Conservation (phyloP, 305 asterid species). For the Fraxinus latifolia region DNA sequence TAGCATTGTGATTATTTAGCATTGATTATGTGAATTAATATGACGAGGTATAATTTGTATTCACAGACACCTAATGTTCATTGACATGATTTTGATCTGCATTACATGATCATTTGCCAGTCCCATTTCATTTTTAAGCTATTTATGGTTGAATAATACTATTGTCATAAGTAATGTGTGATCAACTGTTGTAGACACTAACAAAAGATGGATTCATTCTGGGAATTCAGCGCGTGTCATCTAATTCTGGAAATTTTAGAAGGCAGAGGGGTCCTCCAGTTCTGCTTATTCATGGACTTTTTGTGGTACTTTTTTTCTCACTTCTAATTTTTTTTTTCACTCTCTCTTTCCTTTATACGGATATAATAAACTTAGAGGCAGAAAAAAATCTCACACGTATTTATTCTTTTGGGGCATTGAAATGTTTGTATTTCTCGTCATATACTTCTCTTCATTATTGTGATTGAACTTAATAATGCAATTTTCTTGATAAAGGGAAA, state of each 20-base stretch:
- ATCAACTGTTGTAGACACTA: conserved; percentile 42
- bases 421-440: neutral
- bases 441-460: neutral
- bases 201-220: conserved; percentile 80
- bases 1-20: neutral
- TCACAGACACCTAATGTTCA: neutral
- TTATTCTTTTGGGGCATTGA: neutral
- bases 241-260: conserved; percentile 34
- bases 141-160: neutral
- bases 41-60: neutral
- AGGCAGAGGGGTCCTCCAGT: conserved; percentile 51
- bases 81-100: neutral
- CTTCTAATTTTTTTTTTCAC: neutral
- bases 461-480: conserved; percentile 15
- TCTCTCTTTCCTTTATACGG: neutral
- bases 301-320: conserved; percentile 51
- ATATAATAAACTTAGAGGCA: neutral
- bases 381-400: neutral
- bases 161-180: neutral
- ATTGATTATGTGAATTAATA: neutral
- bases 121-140: neutral
- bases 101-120: neutral
- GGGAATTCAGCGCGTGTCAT: conserved; percentile 86
- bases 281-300: conserved; percentile 83
- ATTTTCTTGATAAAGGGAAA: conserved; percentile 8